Evolutionary conservation across 768 basidiomycete genomes (phyloP).

Genomic region (Mycena galopus): DNA sequence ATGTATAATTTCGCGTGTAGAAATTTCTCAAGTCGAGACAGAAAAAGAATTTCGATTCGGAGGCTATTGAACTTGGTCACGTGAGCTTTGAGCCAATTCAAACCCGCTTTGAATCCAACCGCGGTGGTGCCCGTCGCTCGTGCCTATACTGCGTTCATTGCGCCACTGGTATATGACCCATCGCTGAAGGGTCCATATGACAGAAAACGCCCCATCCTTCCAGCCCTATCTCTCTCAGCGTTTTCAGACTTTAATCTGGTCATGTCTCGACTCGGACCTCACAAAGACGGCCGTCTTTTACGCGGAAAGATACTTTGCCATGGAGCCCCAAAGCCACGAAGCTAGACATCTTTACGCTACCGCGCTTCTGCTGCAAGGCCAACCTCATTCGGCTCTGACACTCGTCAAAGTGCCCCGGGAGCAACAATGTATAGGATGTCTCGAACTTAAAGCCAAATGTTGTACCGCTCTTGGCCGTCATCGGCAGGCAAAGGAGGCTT

Average conservation of each 20-base stretch:
- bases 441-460: slow-evolving; percentile 84
- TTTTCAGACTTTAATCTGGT: slow-evolving; percentile 83
- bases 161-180: slow-evolving; percentile 17
- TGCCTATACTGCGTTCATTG: not conserved
- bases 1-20: not conserved
- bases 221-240: slow-evolving; percentile 67
- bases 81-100: slow-evolving; percentile 3
- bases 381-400: slow-evolving; percentile 80
- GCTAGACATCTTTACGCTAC: slow-evolving; percentile 89
- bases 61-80: slow-evolving; percentile 9
- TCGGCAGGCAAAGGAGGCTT: slow-evolving; percentile 80
- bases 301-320: slow-evolving; percentile 85
- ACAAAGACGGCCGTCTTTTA: slow-evolving; percentile 88
- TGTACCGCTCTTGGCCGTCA: slow-evolving; percentile 80
- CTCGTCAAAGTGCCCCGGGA: slow-evolving; percentile 75
- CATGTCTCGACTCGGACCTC: slow-evolving; percentile 86
- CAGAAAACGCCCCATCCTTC: slow-evolving; percentile 24
- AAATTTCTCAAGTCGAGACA: not conserved
- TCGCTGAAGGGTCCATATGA: slow-evolving; percentile 13
- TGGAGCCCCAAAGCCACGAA: slow-evolving; percentile 81
- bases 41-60: not conserved
- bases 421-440: slow-evolving; percentile 77
- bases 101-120: not conserved
- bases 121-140: not conserved
- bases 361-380: slow-evolving; percentile 75